Base-by-base conservation (phyloP, 2,329 filamentous ascomycete genomes). In the Aspergillus ochraceus region DNA sequence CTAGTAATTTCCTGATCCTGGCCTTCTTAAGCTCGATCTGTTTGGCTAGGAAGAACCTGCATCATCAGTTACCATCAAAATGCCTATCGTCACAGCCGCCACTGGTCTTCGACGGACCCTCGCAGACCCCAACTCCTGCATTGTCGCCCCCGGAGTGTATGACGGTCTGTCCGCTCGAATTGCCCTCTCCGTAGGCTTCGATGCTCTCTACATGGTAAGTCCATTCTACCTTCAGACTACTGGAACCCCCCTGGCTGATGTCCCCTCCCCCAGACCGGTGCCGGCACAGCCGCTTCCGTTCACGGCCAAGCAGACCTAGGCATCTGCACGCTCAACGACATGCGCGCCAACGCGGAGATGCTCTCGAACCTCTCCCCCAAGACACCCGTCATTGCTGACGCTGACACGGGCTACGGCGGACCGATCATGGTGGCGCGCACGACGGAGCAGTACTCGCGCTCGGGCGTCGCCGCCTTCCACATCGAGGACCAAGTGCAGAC, bases 401-500 rank as follows among this genome's bases (percentile, higher is more conserved):
- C 80, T 63, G 83, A 84, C 65, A 84, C 82, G 4, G 83, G 83
- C 32, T 84, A 84, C 65, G 82, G 82, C 49, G 81, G 82, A 0
- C 75, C 76, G n/a, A 73, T 78, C 51, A 79, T 78, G 76, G 76
- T 83, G 36, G 77, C 79, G 12, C 77, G 81, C 17, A 83, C 81
- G 4, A 79, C 81, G 5, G 74, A 77, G 24, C 74, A 80, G 52
- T 85, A 85, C 70, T 79, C 80, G 24, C 79, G 80, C 51, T 77
- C 82, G 3, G 83, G 83, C 24, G 80, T 86, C 2, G 84, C 84
- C 1, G 84, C 77, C 10, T 76, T 86, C 49, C 84, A 86, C 67
- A 79, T 86, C 64, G 84, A 86, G 70, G 84, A 86, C 69, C 82
- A 86, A 68, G 78, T 85, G 8, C 75, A 76, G 60, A 76, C 73